phyloP scores from a whole-genome alignment of 2,329 filamentous ascomycete genomes.

The Ascochyta rabiei region DNA sequence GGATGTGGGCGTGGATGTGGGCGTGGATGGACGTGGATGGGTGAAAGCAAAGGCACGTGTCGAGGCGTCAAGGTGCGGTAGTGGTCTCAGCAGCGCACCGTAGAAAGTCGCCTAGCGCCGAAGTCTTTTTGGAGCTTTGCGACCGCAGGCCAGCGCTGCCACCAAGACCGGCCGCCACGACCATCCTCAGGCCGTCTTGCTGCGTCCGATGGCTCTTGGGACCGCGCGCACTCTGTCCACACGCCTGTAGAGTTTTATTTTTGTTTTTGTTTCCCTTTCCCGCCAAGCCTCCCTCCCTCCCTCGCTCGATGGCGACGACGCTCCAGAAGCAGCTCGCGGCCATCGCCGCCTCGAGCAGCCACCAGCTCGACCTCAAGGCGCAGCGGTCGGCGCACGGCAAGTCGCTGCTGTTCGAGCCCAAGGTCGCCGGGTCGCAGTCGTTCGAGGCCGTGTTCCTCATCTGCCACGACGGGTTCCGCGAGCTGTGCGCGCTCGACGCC shows the following conservation, averaged over 20 bases:
- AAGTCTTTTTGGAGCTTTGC: constrained; percentile 20
- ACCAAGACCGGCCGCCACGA: constrained; percentile 20
- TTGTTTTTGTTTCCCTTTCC: too few relatives aligned
- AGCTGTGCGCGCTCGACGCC: constrained; percentile 84
- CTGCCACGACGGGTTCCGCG: constrained; percentile 87
- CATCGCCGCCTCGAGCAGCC: constrained; percentile 87
- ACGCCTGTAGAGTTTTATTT: not conserved
- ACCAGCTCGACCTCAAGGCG: constrained; percentile 89
- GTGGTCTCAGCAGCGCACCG: constrained; percentile 1
- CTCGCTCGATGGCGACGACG: constrained; percentile 82
- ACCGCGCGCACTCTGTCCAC: not conserved
- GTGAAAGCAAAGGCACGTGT: not conserved
- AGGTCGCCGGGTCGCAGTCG: constrained; percentile 83
- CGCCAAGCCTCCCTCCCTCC: too few relatives aligned
- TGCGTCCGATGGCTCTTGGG: constrained; percentile 34
- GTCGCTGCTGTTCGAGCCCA: constrained; percentile 90
- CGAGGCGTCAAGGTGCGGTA: not conserved
- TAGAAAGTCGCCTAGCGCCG: constrained; percentile 8
- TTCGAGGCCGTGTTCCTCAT: constrained; percentile 88
- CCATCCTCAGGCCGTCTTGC: constrained; percentile 21
- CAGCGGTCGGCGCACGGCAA: constrained; percentile 92
- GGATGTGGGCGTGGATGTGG: too few relatives aligned
- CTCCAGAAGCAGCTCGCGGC: constrained; percentile 93
- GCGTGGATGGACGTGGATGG: too few relatives aligned
- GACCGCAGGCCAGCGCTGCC: not conserved